Evolutionary conservation across 768 basidiomycete genomes (phyloP).

Genomic region (Krasilnikovozyma curviuscula): DNA sequence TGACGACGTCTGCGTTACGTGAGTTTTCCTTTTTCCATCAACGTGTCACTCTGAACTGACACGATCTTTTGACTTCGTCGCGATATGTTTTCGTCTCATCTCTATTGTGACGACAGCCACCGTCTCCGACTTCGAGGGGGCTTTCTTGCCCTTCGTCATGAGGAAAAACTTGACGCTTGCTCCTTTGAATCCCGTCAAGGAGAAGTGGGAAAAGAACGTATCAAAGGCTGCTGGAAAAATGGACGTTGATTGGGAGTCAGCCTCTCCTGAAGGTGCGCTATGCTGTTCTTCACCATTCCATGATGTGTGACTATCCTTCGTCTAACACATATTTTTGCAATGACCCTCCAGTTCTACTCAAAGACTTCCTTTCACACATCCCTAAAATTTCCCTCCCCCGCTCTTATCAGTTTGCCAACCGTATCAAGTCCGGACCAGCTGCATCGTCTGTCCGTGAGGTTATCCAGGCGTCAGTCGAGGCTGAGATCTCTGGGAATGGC

Average conservation of each 20-base stretch:
- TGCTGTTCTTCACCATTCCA: not conserved
- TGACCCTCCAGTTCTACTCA: slow-evolving; percentile 3
- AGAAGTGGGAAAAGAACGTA: slow-evolving; percentile 17
- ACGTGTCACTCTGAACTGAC: not conserved
- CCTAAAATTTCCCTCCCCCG: too few species aligned
- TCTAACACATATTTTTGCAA: not conserved
- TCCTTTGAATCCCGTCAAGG: slow-evolving; percentile 41
- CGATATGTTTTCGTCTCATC: not conserved
- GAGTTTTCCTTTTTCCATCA: not conserved
- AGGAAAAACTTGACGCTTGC: slow-evolving; percentile 58
- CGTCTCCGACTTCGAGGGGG: slow-evolving; percentile 46
- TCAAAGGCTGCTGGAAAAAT: slow-evolving; percentile 21
- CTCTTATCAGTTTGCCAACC: slow-evolving; percentile 9
- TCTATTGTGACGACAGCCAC: not conserved
- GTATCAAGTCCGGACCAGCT: slow-evolving; percentile 7
- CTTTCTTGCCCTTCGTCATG: slow-evolving; percentile 58
- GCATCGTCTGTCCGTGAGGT: slow-evolving; percentile 32
- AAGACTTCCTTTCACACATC: slow-evolving; percentile 10
- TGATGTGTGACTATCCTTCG: not conserved
- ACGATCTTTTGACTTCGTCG: not conserved
- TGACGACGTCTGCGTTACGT: too few species aligned
- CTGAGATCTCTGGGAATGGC: slow-evolving; percentile 36
- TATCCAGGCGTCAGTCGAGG: slow-evolving; percentile 30
- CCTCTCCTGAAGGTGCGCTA: slow-evolving; percentile 1
- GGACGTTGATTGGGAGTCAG: slow-evolving; percentile 14